Base-by-base conservation (phyloP, 768 basidiomycete genomes). In the Boletus patriciae region DNA sequence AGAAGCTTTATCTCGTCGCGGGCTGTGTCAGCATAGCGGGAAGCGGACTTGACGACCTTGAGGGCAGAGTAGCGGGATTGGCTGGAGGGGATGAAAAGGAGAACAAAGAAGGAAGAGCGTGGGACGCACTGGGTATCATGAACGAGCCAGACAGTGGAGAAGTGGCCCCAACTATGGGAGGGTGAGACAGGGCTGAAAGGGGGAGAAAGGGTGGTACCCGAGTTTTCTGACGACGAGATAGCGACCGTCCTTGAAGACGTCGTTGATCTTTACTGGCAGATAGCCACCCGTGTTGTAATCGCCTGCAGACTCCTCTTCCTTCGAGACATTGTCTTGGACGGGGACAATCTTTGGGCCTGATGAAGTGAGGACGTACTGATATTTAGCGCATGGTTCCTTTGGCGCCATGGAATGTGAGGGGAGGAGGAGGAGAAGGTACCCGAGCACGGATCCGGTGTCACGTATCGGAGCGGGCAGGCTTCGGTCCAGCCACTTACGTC, bases 1-100 rank as follows among this genome's bases (percentile, higher is more conserved):
- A 94, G 82, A 34, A 98, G 83, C 70, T 94, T 92, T 72, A 98
- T 98, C 76, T 98, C 96, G 71, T 98, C 96, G 49, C 89, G 83
- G 29, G 96, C 96, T 6, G 96, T 98, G 71, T 98, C 95, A 58
- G 94, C 92, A 75, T 98, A 98, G 62, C 94, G 87, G 23, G 86
- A 85, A 21, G 94, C 95, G 29, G 94, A 96, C 75, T 96, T 96
- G 74, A 95, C 92, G 54, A 97, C 87, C 73, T 97, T 97, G 69
- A 97, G 83, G 16, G 94, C 94, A 44, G 92, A 92, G 73, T 94
- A 94, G 41, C 83, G 78, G 33, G 82, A 80, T 42, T 80, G 77
- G 8, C 93, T 95, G 64, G 25, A 37, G 27, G 43, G 38, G 37
- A 61, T 59, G 57, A 70, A 54, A 60, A 65, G 29, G 46, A 50